Base-by-base conservation (phyloP, 768 basidiomycete species). In the Candolleomyces eurysporus region DNA sequence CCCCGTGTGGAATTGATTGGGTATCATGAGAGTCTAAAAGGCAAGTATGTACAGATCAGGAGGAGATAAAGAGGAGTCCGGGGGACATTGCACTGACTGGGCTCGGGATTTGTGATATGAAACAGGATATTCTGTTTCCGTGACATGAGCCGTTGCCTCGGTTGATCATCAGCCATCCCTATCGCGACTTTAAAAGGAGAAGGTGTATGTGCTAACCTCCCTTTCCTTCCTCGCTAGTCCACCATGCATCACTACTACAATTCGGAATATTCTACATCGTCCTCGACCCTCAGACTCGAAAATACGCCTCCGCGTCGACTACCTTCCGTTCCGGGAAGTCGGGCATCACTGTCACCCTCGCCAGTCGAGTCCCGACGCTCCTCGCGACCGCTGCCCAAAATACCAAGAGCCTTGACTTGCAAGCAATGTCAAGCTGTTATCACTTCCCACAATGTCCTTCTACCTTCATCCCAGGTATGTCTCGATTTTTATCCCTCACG, bases 381-480 rank as follows among this genome's bases (percentile, higher is more conserved):
- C 14, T 78, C 79, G 45, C 74, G 82, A 16, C 83, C 82, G 9
- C 72, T 84, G n/a, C 83, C 82, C 1, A 72, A 74, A 62, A 78
- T 84, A 26, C 82, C 83, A 2, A 72, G 75, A 36, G 72, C 79
- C 10, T 69, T 83, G 10, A 70, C 73, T 21, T 84, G 82, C 68
- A 82, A 79, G 64, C 69, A 75, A 57, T 84, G 83, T 64, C 69
- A 68, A 32, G 78, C 76, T 1, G 77, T 71, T 53, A 79, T 83
- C 9, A 81, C 80, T 2, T 82, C 79, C 5, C 73, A 73, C 32
- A 75, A 77, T 60, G 76, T 75, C 40, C 66, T 79, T 22, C 71
- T 82, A 11, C 79, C 79, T 58, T 68, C 71, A 30, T 42, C 61
- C 32, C 51, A 58, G 57, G 48, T 61, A 52, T 16, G 51, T 51